Evolutionary conservation across 495 filamentous ascomycete genomes (phyloP).

Genomic region (Hypoxylon cercidicola): DNA sequence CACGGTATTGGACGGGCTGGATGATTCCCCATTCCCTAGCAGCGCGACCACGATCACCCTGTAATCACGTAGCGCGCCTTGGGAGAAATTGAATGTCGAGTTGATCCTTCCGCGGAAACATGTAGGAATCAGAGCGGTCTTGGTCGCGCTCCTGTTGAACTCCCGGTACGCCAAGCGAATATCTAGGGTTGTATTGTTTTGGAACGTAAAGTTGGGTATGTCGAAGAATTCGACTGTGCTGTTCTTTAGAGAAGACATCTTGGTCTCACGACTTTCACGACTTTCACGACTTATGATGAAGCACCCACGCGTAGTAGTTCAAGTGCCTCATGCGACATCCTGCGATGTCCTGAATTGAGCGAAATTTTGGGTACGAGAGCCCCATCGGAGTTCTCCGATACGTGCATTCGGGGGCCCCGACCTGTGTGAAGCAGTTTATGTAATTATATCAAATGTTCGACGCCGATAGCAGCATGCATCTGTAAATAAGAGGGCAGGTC

Average conservation of each 20-base stretch:
- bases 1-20: conserved; percentile 48
- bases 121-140: conserved; percentile 57
- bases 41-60: conserved; percentile 53
- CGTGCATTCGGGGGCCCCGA: conserved; percentile 4
- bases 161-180: conserved; percentile 57
- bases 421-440: conserved; percentile 1
- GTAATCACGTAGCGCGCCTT: conserved; percentile 42
- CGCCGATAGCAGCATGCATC: neutral
- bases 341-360: neutral
- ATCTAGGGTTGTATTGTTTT: conserved; percentile 41
- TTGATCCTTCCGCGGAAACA: conserved; percentile 61
- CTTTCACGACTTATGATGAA: neutral
- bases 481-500: conserved; percentile 1
- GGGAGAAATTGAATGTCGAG: conserved; percentile 52
- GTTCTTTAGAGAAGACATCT: conserved; percentile 10
- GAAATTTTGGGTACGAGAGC: neutral
- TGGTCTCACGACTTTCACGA: neutral
- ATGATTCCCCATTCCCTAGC: conserved; percentile 52
- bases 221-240: conserved; percentile 46
- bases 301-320: neutral
- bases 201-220: conserved; percentile 54
- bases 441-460: neutral
- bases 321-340: neutral
- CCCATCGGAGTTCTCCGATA: neutral
- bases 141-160: conserved; percentile 50